A percentile compares a stretch with the other conserved stretches of the same genome.
Evolutionary conservation across 345 rosid species (phyloP).

Genomic region (Trapa bicornis): DNA sequence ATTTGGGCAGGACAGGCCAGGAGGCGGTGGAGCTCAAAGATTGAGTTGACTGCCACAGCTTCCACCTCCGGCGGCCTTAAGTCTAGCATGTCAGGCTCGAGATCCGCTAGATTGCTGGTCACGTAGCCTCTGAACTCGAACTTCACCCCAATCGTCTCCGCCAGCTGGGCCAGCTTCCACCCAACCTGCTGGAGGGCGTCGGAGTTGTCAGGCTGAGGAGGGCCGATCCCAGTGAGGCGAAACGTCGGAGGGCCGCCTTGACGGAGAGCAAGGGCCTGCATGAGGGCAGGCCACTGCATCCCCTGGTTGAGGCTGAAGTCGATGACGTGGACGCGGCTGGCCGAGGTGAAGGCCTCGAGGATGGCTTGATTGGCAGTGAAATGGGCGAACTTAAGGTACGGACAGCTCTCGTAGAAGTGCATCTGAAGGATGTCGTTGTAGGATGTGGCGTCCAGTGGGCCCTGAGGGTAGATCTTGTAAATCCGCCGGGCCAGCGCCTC

Average conservation of each 20-base stretch:
- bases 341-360: conserved; percentile 53
- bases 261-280: conserved; percentile 85
- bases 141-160: conserved; percentile 41
- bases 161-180: conserved; percentile 64
- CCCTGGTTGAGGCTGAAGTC: conserved; percentile 70
- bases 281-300: conserved; percentile 91
- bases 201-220: conserved; percentile 43
- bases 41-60: conserved; percentile 66
- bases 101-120: conserved; percentile 50
- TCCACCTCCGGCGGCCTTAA: conserved; percentile 35
- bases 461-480: conserved; percentile 49
- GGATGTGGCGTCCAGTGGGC: conserved; percentile 22
- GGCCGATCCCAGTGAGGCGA: conserved; percentile 78
- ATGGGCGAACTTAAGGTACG: conserved; percentile 86
- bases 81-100: conserved; percentile 56
- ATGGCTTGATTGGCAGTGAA: conserved; percentile 94
- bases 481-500: conserved; percentile 71
- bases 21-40: conserved; percentile 59
- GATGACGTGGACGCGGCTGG: conserved; percentile 57
- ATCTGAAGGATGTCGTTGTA: conserved; percentile 48
- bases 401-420: conserved; percentile 87
- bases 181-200: conserved; percentile 66
- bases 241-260: conserved; percentile 74
- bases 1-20: conserved; percentile 52
- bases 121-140: conserved; percentile 60